Percentiles rank a stretch among this genome's conserved stretches.
Conservation (phyloP, 495 filamentous ascomycete species). For the Penicillium arizonense region DNA sequence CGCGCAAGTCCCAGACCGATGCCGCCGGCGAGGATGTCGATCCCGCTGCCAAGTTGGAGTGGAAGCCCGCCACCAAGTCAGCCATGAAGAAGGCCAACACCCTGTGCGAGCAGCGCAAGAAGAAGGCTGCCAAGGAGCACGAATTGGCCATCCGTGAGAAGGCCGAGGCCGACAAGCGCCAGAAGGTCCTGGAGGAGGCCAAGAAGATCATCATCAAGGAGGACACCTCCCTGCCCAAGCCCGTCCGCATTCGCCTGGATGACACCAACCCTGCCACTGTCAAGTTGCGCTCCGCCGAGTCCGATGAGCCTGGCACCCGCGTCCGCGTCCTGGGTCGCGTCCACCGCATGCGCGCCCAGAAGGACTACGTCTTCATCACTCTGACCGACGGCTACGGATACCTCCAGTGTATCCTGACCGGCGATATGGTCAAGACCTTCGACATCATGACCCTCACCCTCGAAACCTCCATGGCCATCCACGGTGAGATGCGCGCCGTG, state of each 20-base stretch:
- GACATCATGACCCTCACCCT: slow-evolving; percentile 85
- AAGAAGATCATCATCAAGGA: slow-evolving; percentile 84
- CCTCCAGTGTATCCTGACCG: slow-evolving; percentile 84
- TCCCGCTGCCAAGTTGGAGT: slow-evolving; percentile 53
- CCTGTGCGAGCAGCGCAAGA: slow-evolving; percentile 69
- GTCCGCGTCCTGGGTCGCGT: slow-evolving; percentile 85
- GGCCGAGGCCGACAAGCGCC: slow-evolving; percentile 67
- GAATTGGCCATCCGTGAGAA: slow-evolving; percentile 66
- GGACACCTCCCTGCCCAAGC: slow-evolving; percentile 74
- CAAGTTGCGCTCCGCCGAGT: slow-evolving; percentile 56
- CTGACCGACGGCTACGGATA: slow-evolving; percentile 86
- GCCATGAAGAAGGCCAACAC: slow-evolving; percentile 79
- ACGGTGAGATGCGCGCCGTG: slow-evolving; percentile 85
- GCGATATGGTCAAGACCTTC: slow-evolving; percentile 85
- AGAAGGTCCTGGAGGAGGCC: slow-evolving; percentile 72
- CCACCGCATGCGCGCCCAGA: slow-evolving; percentile 80
- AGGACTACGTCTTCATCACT: slow-evolving; percentile 83
- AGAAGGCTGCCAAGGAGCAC: slow-evolving; percentile 71
- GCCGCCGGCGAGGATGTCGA: slow-evolving; percentile 56
- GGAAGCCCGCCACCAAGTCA: slow-evolving; percentile 80
- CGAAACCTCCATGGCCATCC: slow-evolving; percentile 84
- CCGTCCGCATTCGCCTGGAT: slow-evolving; percentile 71
- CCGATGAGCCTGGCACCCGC: slow-evolving; percentile 64
- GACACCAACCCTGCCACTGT: slow-evolving; percentile 58
- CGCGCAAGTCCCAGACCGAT: slow-evolving; percentile 66